phyloP scores from a whole-genome alignment of 345 rosid genomes.

The Eutrema japonicum region DNA sequence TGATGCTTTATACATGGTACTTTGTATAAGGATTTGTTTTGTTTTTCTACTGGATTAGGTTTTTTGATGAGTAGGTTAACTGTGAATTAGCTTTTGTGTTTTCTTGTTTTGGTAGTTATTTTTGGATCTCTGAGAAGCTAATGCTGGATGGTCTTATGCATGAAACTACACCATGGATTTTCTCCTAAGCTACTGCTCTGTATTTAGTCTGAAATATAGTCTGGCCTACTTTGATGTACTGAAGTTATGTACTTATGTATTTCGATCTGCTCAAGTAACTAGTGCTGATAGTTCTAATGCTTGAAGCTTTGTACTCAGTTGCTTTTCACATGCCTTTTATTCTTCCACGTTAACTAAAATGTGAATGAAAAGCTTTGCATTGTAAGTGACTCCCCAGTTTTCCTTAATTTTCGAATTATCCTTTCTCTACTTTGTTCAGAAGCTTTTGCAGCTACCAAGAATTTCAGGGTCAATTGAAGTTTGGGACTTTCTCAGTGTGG shows the following conservation, averaged over 20 bases:
- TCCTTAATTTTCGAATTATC: slow-evolving; percentile 24
- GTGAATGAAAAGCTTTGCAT: slow-evolving; percentile 25
- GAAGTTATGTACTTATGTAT: neutral
- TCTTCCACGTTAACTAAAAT: slow-evolving; percentile 22
- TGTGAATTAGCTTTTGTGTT: slow-evolving; percentile 26
- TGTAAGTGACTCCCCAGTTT: slow-evolving; percentile 25
- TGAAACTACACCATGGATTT: slow-evolving; percentile 1
- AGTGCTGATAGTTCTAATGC: slow-evolving; percentile 28
- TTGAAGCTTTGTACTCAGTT: slow-evolving; percentile 24
- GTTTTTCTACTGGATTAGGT: neutral
- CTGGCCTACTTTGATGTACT: slow-evolving; percentile 29
- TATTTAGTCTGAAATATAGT: slow-evolving; percentile 16
- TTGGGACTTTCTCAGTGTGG: slow-evolving; percentile 97
- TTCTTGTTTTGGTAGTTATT: slow-evolving; percentile 24
- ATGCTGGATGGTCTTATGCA: slow-evolving; percentile 6
- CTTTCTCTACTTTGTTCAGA: slow-evolving; percentile 55
- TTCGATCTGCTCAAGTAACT: slow-evolving; percentile 10
- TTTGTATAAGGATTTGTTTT: neutral
- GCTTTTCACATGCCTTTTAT: slow-evolving; percentile 17
- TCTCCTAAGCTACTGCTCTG: slow-evolving; percentile 18
- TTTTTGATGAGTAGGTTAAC: slow-evolving; percentile 27
- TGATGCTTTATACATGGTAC: slow-evolving; percentile 20
- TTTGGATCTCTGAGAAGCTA: slow-evolving; percentile 22
- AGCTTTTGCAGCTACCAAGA: slow-evolving; percentile 83
- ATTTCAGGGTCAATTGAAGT: slow-evolving; percentile 97